Evolutionary conservation across 2,329 filamentous ascomycete species (phyloP).

Genomic region (Cryphonectria parasitica): DNA sequence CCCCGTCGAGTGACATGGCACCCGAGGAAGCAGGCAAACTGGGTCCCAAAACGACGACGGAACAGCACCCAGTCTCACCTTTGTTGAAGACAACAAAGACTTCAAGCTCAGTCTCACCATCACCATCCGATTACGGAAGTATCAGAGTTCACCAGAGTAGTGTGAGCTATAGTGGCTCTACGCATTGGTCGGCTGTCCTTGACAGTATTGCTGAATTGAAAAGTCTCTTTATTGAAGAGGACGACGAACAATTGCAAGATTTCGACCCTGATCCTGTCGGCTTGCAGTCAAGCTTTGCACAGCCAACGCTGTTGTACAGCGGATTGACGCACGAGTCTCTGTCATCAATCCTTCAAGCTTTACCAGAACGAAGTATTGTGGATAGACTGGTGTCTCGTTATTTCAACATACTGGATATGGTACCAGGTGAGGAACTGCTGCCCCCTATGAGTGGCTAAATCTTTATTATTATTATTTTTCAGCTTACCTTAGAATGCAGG

Average conservation of each 20-base stretch:
- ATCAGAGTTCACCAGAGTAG: conserved; percentile 35
- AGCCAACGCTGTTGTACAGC: conserved; percentile 41
- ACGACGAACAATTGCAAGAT: conserved; percentile 32
- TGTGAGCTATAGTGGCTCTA: conserved; percentile 40
- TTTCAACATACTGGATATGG: conserved; percentile 41
- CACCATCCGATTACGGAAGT: conserved; percentile 37
- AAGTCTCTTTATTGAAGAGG: conserved; percentile 37
- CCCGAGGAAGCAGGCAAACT: background rate
- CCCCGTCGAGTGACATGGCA: conserved; percentile 7
- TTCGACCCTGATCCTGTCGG: background rate
- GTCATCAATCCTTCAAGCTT: conserved; percentile 39
- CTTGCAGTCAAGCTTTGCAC: conserved; percentile 18
- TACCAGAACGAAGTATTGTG: conserved; percentile 40
- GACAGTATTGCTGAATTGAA: conserved; percentile 46
- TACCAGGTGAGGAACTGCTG: conserved; percentile 32
- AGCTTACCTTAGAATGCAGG: conserved; percentile 25
- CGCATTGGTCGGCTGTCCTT: conserved; percentile 47
- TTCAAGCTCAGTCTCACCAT: conserved; percentile 2
- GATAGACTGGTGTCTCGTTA: conserved; percentile 43
- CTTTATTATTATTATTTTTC: background rate
- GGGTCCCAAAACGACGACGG: background rate
- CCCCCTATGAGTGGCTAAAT: background rate
- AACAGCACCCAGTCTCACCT: background rate
- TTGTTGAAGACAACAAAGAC: background rate
- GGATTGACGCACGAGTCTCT: conserved; percentile 33